Evolutionary conservation across 345 rosid genomes (phyloP).

Genomic region (Bruguiera gymnorhiza): DNA sequence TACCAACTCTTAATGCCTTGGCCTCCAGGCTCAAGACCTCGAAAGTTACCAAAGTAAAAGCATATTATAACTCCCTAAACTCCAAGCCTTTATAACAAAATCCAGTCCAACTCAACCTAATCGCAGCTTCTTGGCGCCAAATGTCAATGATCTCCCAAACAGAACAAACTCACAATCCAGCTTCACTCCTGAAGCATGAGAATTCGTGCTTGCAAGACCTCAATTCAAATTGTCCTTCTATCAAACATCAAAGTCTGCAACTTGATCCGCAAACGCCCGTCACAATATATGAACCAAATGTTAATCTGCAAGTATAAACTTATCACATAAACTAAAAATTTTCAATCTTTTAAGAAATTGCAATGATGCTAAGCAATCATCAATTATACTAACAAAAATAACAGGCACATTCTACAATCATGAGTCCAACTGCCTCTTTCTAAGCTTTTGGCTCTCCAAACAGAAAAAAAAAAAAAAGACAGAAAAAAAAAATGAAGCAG

Average conservation of each 20-base stretch:
- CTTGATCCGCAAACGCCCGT: slow-evolving; percentile 36
- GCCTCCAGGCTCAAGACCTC: slow-evolving; percentile 15
- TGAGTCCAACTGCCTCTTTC: no score
- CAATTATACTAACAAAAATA: no score
- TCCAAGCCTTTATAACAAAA: background rate
- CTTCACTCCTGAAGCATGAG: slow-evolving; percentile 10
- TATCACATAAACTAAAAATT: no score
- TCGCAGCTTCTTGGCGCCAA: background rate
- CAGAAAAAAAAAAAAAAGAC: no score
- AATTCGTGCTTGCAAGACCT: slow-evolving; percentile 8
- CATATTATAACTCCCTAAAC: slow-evolving; percentile 15
- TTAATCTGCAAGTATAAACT: no score
- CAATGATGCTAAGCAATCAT: no score
- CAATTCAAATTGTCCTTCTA: background rate
- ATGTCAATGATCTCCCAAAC: slow-evolving; percentile 8
- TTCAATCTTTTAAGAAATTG: no score
- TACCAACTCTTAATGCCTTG: slow-evolving; percentile 6
- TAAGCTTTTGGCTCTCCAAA: no score
- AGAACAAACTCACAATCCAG: slow-evolving; percentile 7
- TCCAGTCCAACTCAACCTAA: slow-evolving; percentile 8
- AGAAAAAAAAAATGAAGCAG: no score
- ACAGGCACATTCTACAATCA: no score
- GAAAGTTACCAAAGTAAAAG: slow-evolving; percentile 24
- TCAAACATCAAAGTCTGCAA: slow-evolving; percentile 19
- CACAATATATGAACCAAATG: background rate